Conservation (phyloP, 2,329 filamentous ascomycete species). For the Hymenotorrendiella dingleyae region DNA sequence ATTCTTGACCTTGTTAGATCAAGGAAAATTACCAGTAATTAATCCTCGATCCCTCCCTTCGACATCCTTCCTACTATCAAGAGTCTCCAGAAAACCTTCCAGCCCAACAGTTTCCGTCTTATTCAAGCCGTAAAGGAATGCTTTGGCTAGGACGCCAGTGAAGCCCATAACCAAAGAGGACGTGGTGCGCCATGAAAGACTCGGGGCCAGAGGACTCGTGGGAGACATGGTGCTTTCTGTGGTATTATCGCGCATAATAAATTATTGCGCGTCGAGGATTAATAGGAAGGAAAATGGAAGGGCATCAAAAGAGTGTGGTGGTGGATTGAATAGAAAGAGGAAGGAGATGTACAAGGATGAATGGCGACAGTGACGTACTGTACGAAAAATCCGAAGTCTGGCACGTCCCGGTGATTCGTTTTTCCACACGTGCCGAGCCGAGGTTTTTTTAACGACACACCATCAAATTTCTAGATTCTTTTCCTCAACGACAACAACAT, state of each 20-base stretch:
- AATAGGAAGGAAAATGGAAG: background rate
- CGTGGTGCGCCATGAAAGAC: conserved; percentile 61
- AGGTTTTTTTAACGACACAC: too few species aligned
- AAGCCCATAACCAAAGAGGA: conserved; percentile 72
- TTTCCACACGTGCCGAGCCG: too few species aligned
- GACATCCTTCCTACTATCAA: conserved; percentile 67
- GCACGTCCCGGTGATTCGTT: too few species aligned
- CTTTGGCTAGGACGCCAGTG: conserved; percentile 63
- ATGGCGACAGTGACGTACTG: background rate
- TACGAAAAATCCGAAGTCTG: too few species aligned
- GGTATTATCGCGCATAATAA: conserved; percentile 12
- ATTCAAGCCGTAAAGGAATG: conserved; percentile 71
- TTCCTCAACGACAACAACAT: too few species aligned
- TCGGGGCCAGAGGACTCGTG: conserved; percentile 15
- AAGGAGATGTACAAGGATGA: background rate
- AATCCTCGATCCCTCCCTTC: conserved; percentile 67
- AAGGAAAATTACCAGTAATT: conserved; percentile 59
- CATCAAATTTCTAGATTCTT: too few species aligned
- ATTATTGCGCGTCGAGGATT: conserved; percentile 6
- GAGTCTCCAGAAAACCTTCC: conserved; percentile 64
- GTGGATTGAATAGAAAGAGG: background rate
- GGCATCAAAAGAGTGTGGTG: background rate
- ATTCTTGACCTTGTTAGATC: background rate
- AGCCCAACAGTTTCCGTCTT: conserved; percentile 71
- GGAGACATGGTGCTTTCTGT: conserved; percentile 11